Evolutionary conservation across 2,329 filamentous ascomycete genomes (phyloP).

Genomic region (Colletotrichum falcatum): DNA sequence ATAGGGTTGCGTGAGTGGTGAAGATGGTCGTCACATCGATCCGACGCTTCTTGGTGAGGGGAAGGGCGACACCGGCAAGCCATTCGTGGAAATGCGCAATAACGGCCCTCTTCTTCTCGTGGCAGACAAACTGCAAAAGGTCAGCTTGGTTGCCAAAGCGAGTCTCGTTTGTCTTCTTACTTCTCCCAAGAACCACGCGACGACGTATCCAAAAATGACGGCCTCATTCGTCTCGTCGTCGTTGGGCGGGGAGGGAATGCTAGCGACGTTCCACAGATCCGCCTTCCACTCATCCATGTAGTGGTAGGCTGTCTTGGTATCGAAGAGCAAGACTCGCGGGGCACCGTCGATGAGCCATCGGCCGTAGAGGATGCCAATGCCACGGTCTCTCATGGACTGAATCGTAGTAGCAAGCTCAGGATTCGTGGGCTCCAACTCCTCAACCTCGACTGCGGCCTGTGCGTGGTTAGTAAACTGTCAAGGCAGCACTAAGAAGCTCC

Average conservation of each 20-base stretch:
- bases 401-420: constrained; percentile 86
- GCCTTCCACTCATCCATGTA: constrained; percentile 97
- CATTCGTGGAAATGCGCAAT: constrained; percentile 99
- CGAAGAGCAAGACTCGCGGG: constrained; percentile 91
- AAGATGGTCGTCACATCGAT: constrained; percentile 99
- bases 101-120: constrained; percentile 91
- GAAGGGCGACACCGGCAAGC: constrained; percentile 93
- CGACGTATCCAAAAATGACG: constrained; percentile 96
- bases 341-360: constrained; percentile 98
- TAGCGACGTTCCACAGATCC: constrained; percentile 91
- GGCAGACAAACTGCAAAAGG: constrained; percentile 81
- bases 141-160: constrained; percentile 20
- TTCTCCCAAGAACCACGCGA: constrained; percentile 98
- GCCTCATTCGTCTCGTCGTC: constrained; percentile 98
- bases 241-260: constrained; percentile 91
- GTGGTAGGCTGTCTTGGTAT: constrained; percentile 91
- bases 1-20: constrained; percentile 95
- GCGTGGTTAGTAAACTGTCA: constrained; percentile 30
- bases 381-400: constrained; percentile 90
- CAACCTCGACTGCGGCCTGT: constrained; percentile 96
- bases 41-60: constrained; percentile 90
- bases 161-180: constrained; percentile 64
- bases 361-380: constrained; percentile 90
- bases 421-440: constrained; percentile 87
- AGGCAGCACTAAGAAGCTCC: neutral